Base-by-base conservation (phyloP, 2,329 filamentous ascomycete species). In the Dichotomopilus funicola region DNA sequence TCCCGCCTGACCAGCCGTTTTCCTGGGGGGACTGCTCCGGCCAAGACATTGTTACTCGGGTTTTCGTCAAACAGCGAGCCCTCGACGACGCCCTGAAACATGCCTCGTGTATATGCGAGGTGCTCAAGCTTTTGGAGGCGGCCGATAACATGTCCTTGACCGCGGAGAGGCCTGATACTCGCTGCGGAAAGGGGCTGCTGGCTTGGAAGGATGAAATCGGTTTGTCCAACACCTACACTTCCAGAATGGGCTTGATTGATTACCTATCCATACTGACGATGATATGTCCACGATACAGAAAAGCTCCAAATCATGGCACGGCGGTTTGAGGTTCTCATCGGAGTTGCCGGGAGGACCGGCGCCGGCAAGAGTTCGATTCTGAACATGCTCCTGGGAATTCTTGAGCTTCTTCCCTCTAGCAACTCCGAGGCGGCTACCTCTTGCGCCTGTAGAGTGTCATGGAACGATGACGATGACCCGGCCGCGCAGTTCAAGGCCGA, bases 331-430 rank as follows among this genome's bases (percentile, higher is more conserved):
- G 51, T 60, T 27, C 48, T 59, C 0, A 33, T 62, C 19, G 59
- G 59, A 19, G 53, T 61, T 9, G 49, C 53, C 6, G 58, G 58
- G 5, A 40, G 13, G 12, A 61, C 61, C 3, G 59, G 61, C 6
- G 57, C 59, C 0, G 59, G 61, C 13, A 62, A 62, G 36, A 62
- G 38, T 0, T 57, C 61, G 3, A 13, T 61, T 0, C 31, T 61
- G 2, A 62, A 61, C 37, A 48, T 50, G 0, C 42, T 61, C 0
- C 52, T 62, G 6, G 57, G 44, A 3, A 34, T 8, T 27, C 53
- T 51, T 5, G 57, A 58, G 7, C 13, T 62, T 2, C 57, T 61
- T 3, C 57, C 59, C 4, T 50, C 48, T 19, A 50, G 48, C 27
- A 50, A 13, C 37, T 13, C 48, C 37, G 48, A 50, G 6, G 48